Percentiles rank a stretch among this genome's conserved stretches.
Conservation (phyloP, 2,329 filamentous ascomycete genomes). For the Purpureocillium lavendulum region DNA sequence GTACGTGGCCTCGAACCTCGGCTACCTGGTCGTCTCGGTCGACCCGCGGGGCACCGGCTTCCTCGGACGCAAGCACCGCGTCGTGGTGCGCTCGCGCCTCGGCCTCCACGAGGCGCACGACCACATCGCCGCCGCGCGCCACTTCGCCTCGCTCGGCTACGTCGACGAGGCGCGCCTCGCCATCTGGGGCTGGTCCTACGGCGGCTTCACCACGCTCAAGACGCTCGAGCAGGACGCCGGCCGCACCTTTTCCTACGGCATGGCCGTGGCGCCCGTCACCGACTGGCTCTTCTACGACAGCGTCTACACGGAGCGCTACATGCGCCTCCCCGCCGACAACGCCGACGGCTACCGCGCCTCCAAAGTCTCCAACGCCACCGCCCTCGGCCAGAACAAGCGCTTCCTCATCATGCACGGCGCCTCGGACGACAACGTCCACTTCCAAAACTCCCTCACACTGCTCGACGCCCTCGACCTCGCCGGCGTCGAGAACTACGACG, state of each 20-base stretch:
- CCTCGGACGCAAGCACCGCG: slow-evolving; percentile 75
- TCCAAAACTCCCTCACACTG: slow-evolving; percentile 85
- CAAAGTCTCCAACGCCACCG: slow-evolving; percentile 64
- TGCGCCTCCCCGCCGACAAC: slow-evolving; percentile 89
- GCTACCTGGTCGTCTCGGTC: slow-evolving; percentile 90
- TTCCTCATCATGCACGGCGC: slow-evolving; percentile 95
- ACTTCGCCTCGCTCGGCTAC: slow-evolving; percentile 74
- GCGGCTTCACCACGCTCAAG: slow-evolving; percentile 91
- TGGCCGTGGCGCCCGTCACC: slow-evolving; percentile 97
- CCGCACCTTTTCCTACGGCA: slow-evolving; percentile 86
- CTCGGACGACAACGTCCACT: slow-evolving; percentile 96
- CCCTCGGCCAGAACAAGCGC: slow-evolving; percentile 67
- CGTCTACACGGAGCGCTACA: slow-evolving; percentile 93
- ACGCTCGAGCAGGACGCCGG: slow-evolving; percentile 88
- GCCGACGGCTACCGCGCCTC: slow-evolving; percentile 65
- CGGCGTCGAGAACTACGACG: slow-evolving; percentile 85
- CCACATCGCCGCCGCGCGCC: slow-evolving; percentile 83
- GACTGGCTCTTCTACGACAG: slow-evolving; percentile 96
- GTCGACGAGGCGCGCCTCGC: slow-evolving; percentile 76
- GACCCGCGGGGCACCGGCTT: slow-evolving; percentile 91
- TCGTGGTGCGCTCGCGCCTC: slow-evolving; percentile 73
- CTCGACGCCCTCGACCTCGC: slow-evolving; percentile 79
- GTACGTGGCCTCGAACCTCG: slow-evolving; percentile 75
- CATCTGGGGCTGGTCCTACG: slow-evolving; percentile 98
- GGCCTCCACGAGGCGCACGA: slow-evolving; percentile 80